These are phyloP conservation scores for Coniferiporia weirii DNA, from an alignment of 1,284 basidiomycete species.

Conservation along the genomic window DNA sequence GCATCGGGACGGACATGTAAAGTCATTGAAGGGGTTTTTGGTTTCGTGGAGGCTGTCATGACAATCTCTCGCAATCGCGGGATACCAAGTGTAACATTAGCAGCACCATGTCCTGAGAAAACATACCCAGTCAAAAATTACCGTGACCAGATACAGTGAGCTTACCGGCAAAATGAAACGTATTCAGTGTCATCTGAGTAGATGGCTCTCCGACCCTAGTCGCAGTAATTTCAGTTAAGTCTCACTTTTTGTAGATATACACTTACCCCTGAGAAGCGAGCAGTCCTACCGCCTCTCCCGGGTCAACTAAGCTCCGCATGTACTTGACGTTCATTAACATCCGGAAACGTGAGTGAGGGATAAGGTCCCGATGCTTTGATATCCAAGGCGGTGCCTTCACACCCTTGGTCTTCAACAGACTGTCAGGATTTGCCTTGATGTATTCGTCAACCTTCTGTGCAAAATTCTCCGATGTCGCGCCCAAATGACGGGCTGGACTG, in stretches of 20 bases:
- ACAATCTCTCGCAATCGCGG: constrained; percentile 98
- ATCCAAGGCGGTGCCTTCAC: constrained; percentile 32
- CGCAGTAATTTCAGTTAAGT: constrained; percentile 12
- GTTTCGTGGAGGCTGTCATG: constrained; percentile 96
- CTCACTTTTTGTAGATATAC: constrained; percentile 7
- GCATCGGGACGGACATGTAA: constrained; percentile 65
- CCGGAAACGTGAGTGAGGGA: constrained; percentile 64
- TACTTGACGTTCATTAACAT: constrained; percentile 87
- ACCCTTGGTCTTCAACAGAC: constrained; percentile 63
- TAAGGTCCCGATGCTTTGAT: constrained; percentile 44
- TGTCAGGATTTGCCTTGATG: constrained; percentile 72
- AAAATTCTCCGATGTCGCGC: constrained; percentile 91
- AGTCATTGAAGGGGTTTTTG: constrained; percentile 98
- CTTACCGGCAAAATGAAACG: constrained; percentile 96
- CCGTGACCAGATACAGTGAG: constrained; percentile 14
- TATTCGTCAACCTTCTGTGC: constrained; percentile 81
- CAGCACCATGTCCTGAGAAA: constrained; percentile 86
- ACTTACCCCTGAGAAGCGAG: constrained; percentile 95
- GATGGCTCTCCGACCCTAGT: constrained; percentile 94
- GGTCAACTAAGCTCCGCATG: constrained; percentile 90
- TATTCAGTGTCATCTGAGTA: constrained; percentile 99
- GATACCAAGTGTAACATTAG: constrained; percentile 98
- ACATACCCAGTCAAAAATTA: constrained; percentile 10
- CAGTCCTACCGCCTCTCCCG: constrained; percentile 96
- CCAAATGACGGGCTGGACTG: constrained; percentile 78